Percentiles rank a stretch among this genome's conserved stretches.
Conservation (phyloP, 2,329 filamentous ascomycete species). For the Aureobasidium lini region DNA sequence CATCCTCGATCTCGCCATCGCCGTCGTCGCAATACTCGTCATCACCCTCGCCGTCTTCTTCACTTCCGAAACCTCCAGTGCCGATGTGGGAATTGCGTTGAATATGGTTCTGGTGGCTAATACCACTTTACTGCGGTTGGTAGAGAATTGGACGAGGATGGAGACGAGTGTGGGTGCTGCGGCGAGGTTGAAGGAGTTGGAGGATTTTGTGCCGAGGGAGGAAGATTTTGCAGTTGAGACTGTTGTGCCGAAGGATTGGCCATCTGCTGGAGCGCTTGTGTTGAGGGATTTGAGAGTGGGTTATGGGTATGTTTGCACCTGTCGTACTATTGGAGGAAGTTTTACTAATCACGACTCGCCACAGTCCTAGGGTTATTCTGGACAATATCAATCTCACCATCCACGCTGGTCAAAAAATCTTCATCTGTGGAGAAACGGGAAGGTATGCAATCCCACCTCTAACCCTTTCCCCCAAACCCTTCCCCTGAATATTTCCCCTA, state of each 20-base stretch:
- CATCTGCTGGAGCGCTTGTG: conserved; percentile 63
- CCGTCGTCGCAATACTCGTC: conserved; percentile 25
- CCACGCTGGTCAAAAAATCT: conserved; percentile 39
- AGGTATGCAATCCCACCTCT: not conserved
- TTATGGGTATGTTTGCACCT: conserved; percentile 4
- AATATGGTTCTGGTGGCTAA: conserved; percentile 46
- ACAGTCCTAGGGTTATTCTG: too few species aligned
- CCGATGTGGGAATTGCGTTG: conserved; percentile 44
- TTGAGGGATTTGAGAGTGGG: conserved; percentile 51
- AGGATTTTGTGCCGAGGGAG: not conserved
- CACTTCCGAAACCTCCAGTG: conserved; percentile 35
- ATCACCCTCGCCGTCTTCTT: conserved; percentile 27
- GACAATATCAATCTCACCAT: conserved; percentile 42
- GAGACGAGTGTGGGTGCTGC: conserved; percentile 51
- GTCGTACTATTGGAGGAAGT: too few species aligned
- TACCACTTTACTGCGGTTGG: conserved; percentile 40
- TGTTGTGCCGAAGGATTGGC: conserved; percentile 64
- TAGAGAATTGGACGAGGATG: conserved; percentile 46
- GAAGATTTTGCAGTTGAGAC: conserved; percentile 38
- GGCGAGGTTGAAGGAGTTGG: conserved; percentile 43
- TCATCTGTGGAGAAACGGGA: conserved; percentile 48
- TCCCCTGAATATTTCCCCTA: too few species aligned
- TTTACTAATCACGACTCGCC: too few species aligned
- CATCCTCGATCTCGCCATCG: conserved; percentile 34
- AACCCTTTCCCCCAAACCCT: too few species aligned